Evolutionary conservation across 2,329 filamentous ascomycete species (phyloP), one percentile per base, ranked within the genome.

Genomic region (Cercospora nicotianae): DNA sequence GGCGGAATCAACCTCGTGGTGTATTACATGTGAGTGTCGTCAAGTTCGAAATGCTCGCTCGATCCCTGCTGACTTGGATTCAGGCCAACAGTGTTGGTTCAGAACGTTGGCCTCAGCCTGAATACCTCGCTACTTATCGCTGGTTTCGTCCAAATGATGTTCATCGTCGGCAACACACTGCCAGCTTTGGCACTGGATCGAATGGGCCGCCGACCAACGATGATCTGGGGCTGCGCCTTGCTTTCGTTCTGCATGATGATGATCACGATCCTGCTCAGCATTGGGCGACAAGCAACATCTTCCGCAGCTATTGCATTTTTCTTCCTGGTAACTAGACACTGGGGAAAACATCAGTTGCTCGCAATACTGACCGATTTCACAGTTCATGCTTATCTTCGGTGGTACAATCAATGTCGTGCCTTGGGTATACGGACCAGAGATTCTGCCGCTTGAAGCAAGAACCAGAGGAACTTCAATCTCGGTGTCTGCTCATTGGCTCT

Each of bases 361-460:
- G 45, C 20, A 13, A 3, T 7, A 23, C 20, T 51, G 20, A 48
- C 13, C 18, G 26, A 30, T 5, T 16, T 59, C 26, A 33, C 42
- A 69, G 60, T 69, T 67, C 31, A 69, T 70, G 67, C 57, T 72
- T 39, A 71, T 75, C 30, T 75, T 75, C 23, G 73, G 72, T 31
- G 70, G 66, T 5, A 72, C 70, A 0, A 68, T 74, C 53, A 73
- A 72, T 12, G 72, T 72, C 18, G 69, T 73, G 3, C 72, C 72
- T 6, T 74, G 72, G 73, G 70, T 69, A 26, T 70, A 69, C 62
- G 81, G 82, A 3, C 82, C 83, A 1, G 83, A 85, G 69, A 82
- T 85, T 51, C 74, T 84, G 2, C 83, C 83, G 2, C 78, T 84
- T 3, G 81, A 83, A 67, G 81, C 81, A 6, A 77, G 83, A 30